These are phyloP conservation scores for Neonectria faginata DNA, from an alignment of 2,329 filamentous ascomycete genomes.

Conservation along the genomic window DNA sequence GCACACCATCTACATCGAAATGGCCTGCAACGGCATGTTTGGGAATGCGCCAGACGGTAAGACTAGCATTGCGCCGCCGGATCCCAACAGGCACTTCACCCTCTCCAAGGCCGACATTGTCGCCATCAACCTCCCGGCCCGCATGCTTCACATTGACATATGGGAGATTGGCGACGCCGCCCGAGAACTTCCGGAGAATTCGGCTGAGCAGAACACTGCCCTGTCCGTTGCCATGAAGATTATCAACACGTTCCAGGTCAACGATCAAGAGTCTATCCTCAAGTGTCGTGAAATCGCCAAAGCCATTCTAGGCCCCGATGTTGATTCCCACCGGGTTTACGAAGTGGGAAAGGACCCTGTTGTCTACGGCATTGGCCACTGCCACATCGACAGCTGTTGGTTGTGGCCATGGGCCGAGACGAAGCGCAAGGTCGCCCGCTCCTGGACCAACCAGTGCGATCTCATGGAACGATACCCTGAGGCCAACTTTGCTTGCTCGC, in stretches of 20 bases:
- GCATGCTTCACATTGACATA: conserved; percentile 88
- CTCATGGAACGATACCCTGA: conserved; percentile 96
- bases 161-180: conserved; percentile 97
- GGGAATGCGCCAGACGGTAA: conserved; percentile 89
- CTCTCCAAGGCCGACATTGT: conserved; percentile 86
- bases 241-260: conserved; percentile 88
- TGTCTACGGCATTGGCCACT: conserved; percentile 92
- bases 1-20: conserved; percentile 94
- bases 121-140: conserved; percentile 86
- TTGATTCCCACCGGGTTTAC: conserved; percentile 89
- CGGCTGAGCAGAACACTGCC: conserved; percentile 89
- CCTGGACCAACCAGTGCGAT: conserved; percentile 97
- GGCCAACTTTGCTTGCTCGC: conserved; percentile 90
- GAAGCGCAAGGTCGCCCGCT: conserved; percentile 93
- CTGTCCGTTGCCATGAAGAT: conserved; percentile 86
- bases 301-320: conserved; percentile 82
- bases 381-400: conserved; percentile 99
- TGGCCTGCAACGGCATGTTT: conserved; percentile 99
- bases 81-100: conserved; percentile 84
- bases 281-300: conserved; percentile 85
- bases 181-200: conserved; percentile 87
- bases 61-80: conserved; percentile 83
- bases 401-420: conserved; percentile 99
- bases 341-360: conserved; percentile 78
- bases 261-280: conserved; percentile 80